These are phyloP conservation scores for Phallus indusiatus DNA, from an alignment of 768 basidiomycete genomes.

Conservation along the genomic window DNA sequence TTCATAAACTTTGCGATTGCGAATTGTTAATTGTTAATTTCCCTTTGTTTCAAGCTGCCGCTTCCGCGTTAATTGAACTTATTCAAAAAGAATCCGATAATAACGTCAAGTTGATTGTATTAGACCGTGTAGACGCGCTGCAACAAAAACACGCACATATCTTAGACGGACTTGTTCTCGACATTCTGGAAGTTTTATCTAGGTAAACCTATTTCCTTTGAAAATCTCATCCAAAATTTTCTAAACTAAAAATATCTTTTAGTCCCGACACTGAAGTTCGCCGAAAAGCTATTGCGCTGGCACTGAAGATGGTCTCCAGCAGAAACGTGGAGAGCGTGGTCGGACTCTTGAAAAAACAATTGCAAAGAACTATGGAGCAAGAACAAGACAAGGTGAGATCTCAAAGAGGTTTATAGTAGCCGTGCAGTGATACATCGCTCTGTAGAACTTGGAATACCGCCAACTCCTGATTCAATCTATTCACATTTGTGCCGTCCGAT, in stretches of 20 bases:
- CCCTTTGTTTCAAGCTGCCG: slow-evolving; percentile 53
- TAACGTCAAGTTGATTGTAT: slow-evolving; percentile 96
- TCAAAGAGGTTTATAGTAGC: not conserved
- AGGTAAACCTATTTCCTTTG: slow-evolving; percentile 37
- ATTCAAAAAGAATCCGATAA: slow-evolving; percentile 96
- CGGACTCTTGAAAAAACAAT: slow-evolving; percentile 92
- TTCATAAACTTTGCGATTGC: no score
- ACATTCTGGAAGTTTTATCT: slow-evolving; percentile 82
- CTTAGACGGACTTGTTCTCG: slow-evolving; percentile 89
- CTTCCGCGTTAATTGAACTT: slow-evolving; percentile 78
- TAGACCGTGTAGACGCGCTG: slow-evolving; percentile 80
- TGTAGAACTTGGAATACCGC: slow-evolving; percentile 84
- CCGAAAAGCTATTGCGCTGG: slow-evolving; percentile 82
- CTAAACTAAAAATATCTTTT: slow-evolving; percentile 7
- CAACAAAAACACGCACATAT: slow-evolving; percentile 81
- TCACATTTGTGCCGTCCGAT: slow-evolving; percentile 91
- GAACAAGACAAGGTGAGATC: slow-evolving; percentile 78
- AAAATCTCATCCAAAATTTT: not conserved
- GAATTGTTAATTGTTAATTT: slow-evolving; percentile 6
- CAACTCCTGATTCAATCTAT: slow-evolving; percentile 96
- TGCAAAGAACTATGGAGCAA: slow-evolving; percentile 85
- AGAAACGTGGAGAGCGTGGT: slow-evolving; percentile 97
- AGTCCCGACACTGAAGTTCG: slow-evolving; percentile 96
- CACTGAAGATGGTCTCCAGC: slow-evolving; percentile 86
- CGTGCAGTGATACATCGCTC: not conserved